phyloP scores from a whole-genome alignment of 2,329 filamentous ascomycete genomes.

The Pseudogymnoascus sp. region DNA sequence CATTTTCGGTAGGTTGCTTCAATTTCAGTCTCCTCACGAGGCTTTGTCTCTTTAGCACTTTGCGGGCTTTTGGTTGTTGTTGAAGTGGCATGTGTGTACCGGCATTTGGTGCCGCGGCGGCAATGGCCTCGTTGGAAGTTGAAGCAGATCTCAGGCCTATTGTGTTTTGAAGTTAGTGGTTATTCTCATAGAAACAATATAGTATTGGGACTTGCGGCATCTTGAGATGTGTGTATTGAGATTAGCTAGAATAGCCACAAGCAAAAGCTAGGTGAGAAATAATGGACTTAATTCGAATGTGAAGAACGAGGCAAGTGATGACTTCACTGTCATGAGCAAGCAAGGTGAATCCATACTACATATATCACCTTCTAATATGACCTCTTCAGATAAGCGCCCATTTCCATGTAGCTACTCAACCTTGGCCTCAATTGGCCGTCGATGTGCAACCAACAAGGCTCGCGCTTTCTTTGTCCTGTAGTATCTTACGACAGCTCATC shows the following conservation, averaged over 20 bases:
- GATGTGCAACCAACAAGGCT: neutral
- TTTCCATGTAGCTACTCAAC: neutral
- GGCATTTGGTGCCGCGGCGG: constrained; percentile 16
- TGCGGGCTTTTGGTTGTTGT: constrained; percentile 13
- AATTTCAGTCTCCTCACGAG: constrained; percentile 17
- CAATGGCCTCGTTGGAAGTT: constrained; percentile 19
- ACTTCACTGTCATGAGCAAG: neutral
- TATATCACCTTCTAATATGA: neutral
- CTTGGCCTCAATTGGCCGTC: neutral
- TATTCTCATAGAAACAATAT: constrained; percentile 11
- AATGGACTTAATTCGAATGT: neutral
- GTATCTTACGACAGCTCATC: neutral
- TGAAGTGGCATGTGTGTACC: constrained; percentile 18
- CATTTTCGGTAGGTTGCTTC: constrained; percentile 19
- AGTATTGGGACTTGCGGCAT: constrained; percentile 15
- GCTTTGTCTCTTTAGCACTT: constrained; percentile 13
- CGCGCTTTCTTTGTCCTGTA: neutral
- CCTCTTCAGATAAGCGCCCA: neutral
- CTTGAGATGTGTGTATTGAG: constrained; percentile 11
- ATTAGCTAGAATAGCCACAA: neutral
- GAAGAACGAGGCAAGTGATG: neutral
- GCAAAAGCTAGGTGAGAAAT: neutral
- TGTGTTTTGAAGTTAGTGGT: constrained; percentile 15
- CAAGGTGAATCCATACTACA: too few relatives aligned
- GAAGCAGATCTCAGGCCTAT: constrained; percentile 18